These are phyloP conservation scores for Colletotrichum echinochloae DNA, from an alignment of 2,329 filamentous ascomycete genomes.

Conservation along the genomic window DNA sequence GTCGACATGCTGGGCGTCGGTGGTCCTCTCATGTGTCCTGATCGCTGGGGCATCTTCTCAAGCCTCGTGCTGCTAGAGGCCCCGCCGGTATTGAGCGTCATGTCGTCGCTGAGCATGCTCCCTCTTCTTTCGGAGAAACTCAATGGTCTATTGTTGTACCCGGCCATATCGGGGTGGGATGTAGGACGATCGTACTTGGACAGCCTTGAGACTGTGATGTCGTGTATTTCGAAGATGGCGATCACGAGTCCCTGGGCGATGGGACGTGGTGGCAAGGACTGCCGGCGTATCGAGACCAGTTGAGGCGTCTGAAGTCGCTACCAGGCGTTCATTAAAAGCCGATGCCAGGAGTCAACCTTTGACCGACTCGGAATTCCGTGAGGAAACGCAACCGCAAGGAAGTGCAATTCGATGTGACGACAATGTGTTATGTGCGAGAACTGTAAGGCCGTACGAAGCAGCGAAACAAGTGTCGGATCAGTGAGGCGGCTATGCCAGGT, in stretches of 20 bases:
- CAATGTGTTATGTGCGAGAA: neutral
- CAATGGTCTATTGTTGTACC: slow-evolving; percentile 60
- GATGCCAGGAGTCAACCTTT: neutral
- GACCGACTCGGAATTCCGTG: neutral
- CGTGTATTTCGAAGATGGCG: neutral
- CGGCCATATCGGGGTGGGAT: slow-evolving; percentile 51
- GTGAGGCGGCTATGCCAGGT: neutral
- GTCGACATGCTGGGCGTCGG: slow-evolving; percentile 76
- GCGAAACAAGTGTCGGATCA: neutral
- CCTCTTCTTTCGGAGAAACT: slow-evolving; percentile 73
- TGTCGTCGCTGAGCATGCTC: slow-evolving; percentile 68
- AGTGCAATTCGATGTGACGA: neutral
- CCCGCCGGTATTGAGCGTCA: slow-evolving; percentile 65
- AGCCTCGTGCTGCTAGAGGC: slow-evolving; percentile 59
- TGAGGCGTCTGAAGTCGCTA: slow-evolving; percentile 15
- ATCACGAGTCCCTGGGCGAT: neutral
- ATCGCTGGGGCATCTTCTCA: slow-evolving; percentile 66
- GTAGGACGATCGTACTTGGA: neutral
- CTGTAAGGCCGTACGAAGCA: neutral
- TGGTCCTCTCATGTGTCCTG: slow-evolving; percentile 64
- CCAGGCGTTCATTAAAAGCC: slow-evolving; percentile 24
- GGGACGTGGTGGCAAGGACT: neutral
- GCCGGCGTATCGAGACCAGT: neutral
- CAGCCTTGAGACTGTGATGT: neutral
- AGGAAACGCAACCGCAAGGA: neutral